Evolutionary conservation across 192 early-diverging fungal species (phyloP).

Genomic region (Chytriomyces sp.): DNA sequence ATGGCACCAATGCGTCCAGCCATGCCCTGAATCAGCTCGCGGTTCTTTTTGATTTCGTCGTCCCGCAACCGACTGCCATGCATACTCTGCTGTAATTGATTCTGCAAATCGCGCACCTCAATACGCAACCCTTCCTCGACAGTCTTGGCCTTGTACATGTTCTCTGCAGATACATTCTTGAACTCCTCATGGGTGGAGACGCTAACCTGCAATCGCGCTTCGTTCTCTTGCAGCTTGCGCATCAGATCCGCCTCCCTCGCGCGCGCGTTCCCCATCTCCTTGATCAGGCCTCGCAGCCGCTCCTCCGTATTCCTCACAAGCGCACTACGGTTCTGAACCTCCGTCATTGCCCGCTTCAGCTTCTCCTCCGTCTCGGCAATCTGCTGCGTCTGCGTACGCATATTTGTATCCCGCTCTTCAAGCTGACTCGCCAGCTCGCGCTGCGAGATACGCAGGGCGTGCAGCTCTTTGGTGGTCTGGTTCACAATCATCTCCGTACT

Average conservation of each 20-base stretch:
- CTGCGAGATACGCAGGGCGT: not conserved
- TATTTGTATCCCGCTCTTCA: not conserved
- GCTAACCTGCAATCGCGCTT: conserved; percentile 10
- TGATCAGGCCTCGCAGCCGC: conserved; percentile 16
- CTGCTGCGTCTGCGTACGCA: conserved; percentile 13
- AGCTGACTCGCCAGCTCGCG: conserved; percentile 20
- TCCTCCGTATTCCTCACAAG: conserved; percentile 23
- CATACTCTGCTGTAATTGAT: conserved; percentile 21
- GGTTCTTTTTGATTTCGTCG: conserved; percentile 34
- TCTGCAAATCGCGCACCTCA: conserved; percentile 22
- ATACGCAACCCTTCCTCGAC: conserved; percentile 18
- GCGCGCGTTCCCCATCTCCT: conserved; percentile 29
- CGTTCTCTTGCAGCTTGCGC: conserved; percentile 14
- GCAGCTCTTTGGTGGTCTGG: conserved; percentile 26
- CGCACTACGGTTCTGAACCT: conserved; percentile 24
- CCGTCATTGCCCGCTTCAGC: conserved; percentile 20
- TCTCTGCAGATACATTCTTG: conserved; percentile 29
- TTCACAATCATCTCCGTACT: conserved; percentile 31
- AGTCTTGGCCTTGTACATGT: conserved; percentile 21
- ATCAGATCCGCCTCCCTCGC: conserved; percentile 23
- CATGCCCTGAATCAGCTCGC: conserved; percentile 32
- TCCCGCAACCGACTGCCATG: conserved; percentile 18
- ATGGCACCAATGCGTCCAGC: conserved; percentile 19
- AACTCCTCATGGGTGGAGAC: conserved; percentile 18
- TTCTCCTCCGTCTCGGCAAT: conserved; percentile 20